A percentile compares a stretch with the other conserved stretches of the same genome.
Conservation (phyloP, 306 rosid genomes). For the Dalbergia oliveri region DNA sequence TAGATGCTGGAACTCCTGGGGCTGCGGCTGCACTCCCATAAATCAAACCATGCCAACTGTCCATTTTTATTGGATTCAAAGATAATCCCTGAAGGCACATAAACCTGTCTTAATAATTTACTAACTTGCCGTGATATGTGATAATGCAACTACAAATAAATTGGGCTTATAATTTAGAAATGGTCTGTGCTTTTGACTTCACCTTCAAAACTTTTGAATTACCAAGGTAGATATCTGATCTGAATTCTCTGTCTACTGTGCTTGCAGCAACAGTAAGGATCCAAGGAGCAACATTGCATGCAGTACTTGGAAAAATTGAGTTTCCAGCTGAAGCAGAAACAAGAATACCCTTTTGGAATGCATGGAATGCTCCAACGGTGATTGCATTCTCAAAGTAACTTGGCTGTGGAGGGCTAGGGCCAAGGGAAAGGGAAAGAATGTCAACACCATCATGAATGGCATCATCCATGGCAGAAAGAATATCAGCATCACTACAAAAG, state of each 20-base stretch:
- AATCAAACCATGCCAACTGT: slow-evolving; percentile 53
- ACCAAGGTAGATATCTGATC: slow-evolving; percentile 67
- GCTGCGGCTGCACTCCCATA: slow-evolving; percentile 71
- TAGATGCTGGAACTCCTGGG: slow-evolving; percentile 54
- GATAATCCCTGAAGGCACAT: slow-evolving; percentile 63
- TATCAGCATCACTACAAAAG: slow-evolving; percentile 63
- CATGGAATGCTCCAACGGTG: slow-evolving; percentile 73
- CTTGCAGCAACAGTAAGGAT: slow-evolving; percentile 85
- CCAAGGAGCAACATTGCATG: slow-evolving; percentile 82
- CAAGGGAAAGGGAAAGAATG: slow-evolving; percentile 74
- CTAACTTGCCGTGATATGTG: not conserved
- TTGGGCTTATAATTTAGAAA: not conserved
- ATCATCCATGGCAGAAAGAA: slow-evolving; percentile 73
- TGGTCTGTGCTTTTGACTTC: slow-evolving; percentile 27
- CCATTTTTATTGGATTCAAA: slow-evolving; percentile 72
- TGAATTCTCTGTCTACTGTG: slow-evolving; percentile 66
- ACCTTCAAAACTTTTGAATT: slow-evolving; percentile 71
- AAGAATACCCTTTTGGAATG: slow-evolving; percentile 68
- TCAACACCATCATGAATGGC: slow-evolving; percentile 78
- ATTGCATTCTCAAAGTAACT: slow-evolving; percentile 58
- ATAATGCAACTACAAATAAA: not conserved
- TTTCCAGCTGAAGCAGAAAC: slow-evolving; percentile 84
- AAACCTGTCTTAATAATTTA: slow-evolving; percentile 6
- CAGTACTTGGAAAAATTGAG: slow-evolving; percentile 69
- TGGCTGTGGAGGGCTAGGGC: slow-evolving; percentile 71